phyloP scores from a whole-genome alignment of 352 stramenopile genomes.

The Aphanomyces astaci region DNA sequence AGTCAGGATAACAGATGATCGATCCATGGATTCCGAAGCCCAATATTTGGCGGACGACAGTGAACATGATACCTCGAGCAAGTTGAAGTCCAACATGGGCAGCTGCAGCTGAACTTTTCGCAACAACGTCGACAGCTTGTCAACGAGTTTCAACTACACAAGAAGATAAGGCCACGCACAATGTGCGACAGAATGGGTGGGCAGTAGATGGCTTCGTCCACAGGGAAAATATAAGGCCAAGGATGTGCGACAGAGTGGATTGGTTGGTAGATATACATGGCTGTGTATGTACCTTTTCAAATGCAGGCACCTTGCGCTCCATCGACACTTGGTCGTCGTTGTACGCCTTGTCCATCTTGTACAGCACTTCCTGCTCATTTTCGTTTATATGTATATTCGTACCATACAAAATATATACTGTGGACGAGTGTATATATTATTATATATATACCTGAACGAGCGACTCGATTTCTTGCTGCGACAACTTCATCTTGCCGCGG shows the following conservation, averaged over 20 bases:
- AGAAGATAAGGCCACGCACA: background rate
- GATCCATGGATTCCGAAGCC: too few relatives aligned
- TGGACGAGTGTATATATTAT: too few relatives aligned
- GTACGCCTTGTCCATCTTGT: constrained; percentile 83
- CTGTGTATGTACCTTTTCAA: constrained; percentile 33
- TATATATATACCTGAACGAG: constrained; percentile 47
- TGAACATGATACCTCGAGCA: constrained; percentile 62
- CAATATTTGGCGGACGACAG: too few relatives aligned
- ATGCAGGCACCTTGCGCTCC: constrained; percentile 43
- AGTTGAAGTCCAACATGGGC: constrained; percentile 82
- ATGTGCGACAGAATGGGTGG: too few relatives aligned
- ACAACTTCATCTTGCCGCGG: constrained; percentile 62
- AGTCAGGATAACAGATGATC: too few relatives aligned
- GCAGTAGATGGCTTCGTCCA: too few relatives aligned
- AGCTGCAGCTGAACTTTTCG: constrained; percentile 79
- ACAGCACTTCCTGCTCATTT: constrained; percentile 52
- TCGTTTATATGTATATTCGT: too few relatives aligned
- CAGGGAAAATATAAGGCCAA: too few relatives aligned
- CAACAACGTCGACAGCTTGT: constrained; percentile 58
- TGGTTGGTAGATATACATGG: background rate
- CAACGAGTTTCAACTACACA: constrained; percentile 71
- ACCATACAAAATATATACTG: too few relatives aligned
- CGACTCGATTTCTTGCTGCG: constrained; percentile 77
- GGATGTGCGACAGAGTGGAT: too few relatives aligned
- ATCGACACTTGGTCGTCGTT: constrained; percentile 65